phyloP scores from a whole-genome alignment of 75 land plant species.

The Pinus tabuliformis region DNA sequence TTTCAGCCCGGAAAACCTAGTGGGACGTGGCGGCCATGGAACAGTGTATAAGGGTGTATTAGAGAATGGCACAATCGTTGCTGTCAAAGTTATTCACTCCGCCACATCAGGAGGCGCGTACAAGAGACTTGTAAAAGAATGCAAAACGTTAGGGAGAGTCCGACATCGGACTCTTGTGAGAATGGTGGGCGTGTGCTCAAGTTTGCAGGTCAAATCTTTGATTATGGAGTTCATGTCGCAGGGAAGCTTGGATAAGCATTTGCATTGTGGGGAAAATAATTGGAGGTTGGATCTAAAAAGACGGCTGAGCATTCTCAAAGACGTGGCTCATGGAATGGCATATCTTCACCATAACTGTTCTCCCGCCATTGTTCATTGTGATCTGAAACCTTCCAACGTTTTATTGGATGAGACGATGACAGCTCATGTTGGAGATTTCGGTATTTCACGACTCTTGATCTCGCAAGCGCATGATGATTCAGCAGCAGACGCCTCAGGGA shows the following conservation, averaged over 20 bases:
- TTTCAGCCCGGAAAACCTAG: slow-evolving; percentile 13
- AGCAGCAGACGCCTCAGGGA: not conserved
- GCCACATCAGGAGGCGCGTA: not conserved
- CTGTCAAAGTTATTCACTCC: not conserved
- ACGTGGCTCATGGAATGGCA: not conserved
- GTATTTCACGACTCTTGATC: not conserved
- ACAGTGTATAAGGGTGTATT: not conserved
- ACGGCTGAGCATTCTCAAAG: not conserved
- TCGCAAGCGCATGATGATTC: too few relatives aligned
- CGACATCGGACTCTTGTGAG: slow-evolving; percentile 36
- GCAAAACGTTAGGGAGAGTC: slow-evolving; percentile 20
- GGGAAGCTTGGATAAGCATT: slow-evolving; percentile 48
- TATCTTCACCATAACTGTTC: not conserved
- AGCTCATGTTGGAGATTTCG: not conserved
- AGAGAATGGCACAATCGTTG: not conserved
- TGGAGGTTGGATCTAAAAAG: not conserved
- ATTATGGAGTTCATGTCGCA: slow-evolving; percentile 45
- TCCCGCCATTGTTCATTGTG: not conserved
- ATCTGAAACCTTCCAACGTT: not conserved
- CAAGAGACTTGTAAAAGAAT: not conserved
- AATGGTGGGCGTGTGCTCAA: slow-evolving; percentile 31
- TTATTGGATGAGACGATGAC: not conserved
- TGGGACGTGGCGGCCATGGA: not conserved
- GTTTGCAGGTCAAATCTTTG: slow-evolving; percentile 27
- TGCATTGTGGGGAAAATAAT: not conserved